Evolutionary conservation across 495 filamentous ascomycete genomes (phyloP).

Genomic region (Hyphodiscus hymeniophilus): DNA sequence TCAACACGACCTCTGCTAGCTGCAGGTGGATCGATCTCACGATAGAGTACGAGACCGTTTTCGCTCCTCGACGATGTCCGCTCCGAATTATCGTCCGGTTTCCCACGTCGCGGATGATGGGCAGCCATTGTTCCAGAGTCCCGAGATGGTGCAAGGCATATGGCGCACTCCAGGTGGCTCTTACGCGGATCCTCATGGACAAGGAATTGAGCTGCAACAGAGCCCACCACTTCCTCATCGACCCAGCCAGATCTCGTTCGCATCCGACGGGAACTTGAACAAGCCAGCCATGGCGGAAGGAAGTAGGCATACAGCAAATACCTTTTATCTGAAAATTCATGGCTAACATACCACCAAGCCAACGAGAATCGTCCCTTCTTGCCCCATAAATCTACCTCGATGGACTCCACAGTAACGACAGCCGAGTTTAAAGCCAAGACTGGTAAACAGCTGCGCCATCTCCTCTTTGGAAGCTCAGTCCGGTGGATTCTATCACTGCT

Average conservation of each 20-base stretch:
- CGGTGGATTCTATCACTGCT: conserved; percentile 18
- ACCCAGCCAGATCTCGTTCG: not conserved
- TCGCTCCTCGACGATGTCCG: not conserved
- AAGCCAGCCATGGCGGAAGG: not conserved
- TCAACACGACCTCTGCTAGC: not conserved
- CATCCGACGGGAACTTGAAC: not conserved
- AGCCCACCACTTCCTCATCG: not conserved
- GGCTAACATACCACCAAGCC: not conserved
- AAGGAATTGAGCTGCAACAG: not conserved
- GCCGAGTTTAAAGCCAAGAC: conserved; percentile 13
- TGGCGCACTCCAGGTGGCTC: not conserved
- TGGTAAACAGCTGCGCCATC: conserved; percentile 16
- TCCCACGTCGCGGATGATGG: not conserved
- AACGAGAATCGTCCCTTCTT: not conserved
- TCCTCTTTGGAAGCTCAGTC: conserved; percentile 13
- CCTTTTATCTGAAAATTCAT: not conserved
- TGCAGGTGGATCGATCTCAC: not conserved
- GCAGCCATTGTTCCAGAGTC: not conserved
- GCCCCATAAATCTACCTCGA: not conserved
- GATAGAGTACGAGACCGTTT: not conserved
- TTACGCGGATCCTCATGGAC: not conserved
- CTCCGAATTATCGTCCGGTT: not conserved
- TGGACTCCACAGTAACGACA: not conserved
- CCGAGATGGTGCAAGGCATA: not conserved
- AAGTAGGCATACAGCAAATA: not conserved